A percentile compares a stretch with the other conserved stretches of the same genome.
Evolutionary conservation across 2,329 filamentous ascomycete genomes (phyloP).

Genomic region (Phyllosticta ampelicida): DNA sequence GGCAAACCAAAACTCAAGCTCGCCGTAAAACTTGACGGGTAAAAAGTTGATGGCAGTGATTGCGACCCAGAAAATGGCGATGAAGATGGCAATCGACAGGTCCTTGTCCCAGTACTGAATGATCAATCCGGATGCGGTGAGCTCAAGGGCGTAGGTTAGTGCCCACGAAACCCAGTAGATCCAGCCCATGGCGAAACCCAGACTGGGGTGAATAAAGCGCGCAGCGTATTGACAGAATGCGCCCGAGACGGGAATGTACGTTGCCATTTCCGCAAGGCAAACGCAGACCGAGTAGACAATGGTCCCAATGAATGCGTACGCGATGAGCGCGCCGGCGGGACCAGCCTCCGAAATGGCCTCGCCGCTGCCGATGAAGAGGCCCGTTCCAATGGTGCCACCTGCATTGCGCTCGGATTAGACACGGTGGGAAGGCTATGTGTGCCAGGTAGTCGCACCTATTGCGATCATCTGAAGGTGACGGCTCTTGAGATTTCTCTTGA

Average conservation of each 20-base stretch:
- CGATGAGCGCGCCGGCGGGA: conserved; percentile 37
- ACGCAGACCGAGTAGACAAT: conserved; percentile 67
- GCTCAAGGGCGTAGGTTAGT: conserved; percentile 61
- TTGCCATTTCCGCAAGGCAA: conserved; percentile 57
- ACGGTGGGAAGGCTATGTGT: background rate
- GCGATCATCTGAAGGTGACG: conserved; percentile 30
- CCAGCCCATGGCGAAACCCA: conserved; percentile 73
- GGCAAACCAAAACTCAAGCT: conserved; percentile 70
- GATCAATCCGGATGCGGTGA: conserved; percentile 61
- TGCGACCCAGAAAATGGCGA: conserved; percentile 59
- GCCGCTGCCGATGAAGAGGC: conserved; percentile 43
- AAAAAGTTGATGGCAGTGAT: conserved; percentile 61
- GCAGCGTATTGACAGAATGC: conserved; percentile 67
- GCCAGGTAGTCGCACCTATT: conserved; percentile 20
- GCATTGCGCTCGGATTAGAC: conserved; percentile 5
- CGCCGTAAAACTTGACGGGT: conserved; percentile 61
- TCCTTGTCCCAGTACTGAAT: conserved; percentile 61
- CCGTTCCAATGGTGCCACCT: conserved; percentile 40
- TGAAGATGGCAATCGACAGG: conserved; percentile 60
- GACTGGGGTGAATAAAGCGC: conserved; percentile 60
- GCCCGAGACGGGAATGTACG: conserved; percentile 65
- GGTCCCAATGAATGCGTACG: conserved; percentile 46
- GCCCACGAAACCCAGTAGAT: conserved; percentile 75
- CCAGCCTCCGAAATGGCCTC: conserved; percentile 38
- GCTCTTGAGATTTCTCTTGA: conserved; percentile 27